phyloP scores from a whole-genome alignment of 805 yeast genomes.

The Scheffersomyces lignosus region DNA sequence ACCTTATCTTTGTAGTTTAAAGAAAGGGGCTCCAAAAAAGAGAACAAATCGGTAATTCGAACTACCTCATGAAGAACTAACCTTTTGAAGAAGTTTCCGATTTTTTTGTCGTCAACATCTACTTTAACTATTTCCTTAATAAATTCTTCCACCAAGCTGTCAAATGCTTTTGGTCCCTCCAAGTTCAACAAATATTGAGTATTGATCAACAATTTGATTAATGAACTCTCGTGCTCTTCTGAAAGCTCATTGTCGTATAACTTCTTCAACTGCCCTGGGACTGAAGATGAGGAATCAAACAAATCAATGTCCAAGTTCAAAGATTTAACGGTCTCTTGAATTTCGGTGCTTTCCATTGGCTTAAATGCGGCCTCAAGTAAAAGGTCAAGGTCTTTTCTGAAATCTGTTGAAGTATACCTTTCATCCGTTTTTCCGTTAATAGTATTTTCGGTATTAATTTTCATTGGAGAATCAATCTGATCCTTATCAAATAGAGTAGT shows the following conservation, averaged over 20 bases:
- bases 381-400: slow-evolving; percentile 26
- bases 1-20: slow-evolving; percentile 1
- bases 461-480: slow-evolving; percentile 37
- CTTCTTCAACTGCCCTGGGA: slow-evolving; percentile 6
- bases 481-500: slow-evolving; percentile 22
- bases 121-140: slow-evolving; percentile 1
- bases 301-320: slow-evolving; percentile 9
- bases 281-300: slow-evolving; percentile 1
- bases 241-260: not conserved
- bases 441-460: slow-evolving; percentile 20
- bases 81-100: slow-evolving; percentile 13
- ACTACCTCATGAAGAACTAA: slow-evolving; percentile 16
- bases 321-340: slow-evolving; percentile 12
- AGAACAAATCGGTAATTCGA: slow-evolving; percentile 12
- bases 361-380: slow-evolving; percentile 13
- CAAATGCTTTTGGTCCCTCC: slow-evolving; percentile 6
- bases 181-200: slow-evolving; percentile 4
- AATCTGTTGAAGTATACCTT: slow-evolving; percentile 20
- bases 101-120: not conserved
- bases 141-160: slow-evolving; percentile 7
- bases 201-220: slow-evolving; percentile 16
- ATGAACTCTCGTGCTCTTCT: slow-evolving; percentile 13
- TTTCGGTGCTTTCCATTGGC: slow-evolving; percentile 13
- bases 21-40: slow-evolving; percentile 5
- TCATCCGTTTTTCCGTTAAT: slow-evolving; percentile 14